Conservation (phyloP, 2,329 filamentous ascomycete species). For the Colletotrichum trifolii region DNA sequence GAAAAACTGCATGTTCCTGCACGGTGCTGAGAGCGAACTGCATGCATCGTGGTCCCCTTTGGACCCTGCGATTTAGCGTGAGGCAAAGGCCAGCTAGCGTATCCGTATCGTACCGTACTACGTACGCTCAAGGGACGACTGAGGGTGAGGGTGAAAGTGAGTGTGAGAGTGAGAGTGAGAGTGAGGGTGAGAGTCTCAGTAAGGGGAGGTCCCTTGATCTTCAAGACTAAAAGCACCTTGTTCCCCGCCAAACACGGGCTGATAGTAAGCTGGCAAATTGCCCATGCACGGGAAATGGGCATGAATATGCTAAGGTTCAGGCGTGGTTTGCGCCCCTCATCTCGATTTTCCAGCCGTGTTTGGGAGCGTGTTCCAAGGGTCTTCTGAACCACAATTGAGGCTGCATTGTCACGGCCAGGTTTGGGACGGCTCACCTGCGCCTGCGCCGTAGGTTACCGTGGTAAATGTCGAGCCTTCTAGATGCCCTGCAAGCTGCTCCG, state of each 20-base stretch:
- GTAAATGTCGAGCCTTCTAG: not conserved
- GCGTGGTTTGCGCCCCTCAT: conserved; percentile 11
- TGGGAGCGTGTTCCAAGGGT: conserved; percentile 10
- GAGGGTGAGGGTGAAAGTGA: not conserved
- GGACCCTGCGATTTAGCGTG: no score
- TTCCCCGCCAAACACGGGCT: conserved; percentile 5
- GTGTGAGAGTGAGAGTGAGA: no score
- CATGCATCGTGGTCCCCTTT: no score
- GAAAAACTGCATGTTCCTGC: no score
- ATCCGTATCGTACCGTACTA: no score
- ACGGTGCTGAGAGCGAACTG: no score
- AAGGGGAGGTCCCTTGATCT: no score
- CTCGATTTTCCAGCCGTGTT: not conserved
- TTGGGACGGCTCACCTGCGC: not conserved
- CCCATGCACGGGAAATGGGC: conserved; percentile 18
- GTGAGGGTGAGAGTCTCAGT: no score
- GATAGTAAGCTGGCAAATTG: conserved; percentile 20
- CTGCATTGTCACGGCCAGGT: conserved; percentile 15
- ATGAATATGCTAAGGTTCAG: conserved; percentile 27
- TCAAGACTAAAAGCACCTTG: not conserved
- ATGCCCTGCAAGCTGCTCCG: conserved; percentile 10
- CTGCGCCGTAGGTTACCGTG: not conserved
- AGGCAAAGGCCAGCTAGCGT: no score
- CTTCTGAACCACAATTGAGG: not conserved
- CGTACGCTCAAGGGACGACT: no score